Base-by-base conservation (phyloP, 345 rosid genomes). In the Murraya paniculata region DNA sequence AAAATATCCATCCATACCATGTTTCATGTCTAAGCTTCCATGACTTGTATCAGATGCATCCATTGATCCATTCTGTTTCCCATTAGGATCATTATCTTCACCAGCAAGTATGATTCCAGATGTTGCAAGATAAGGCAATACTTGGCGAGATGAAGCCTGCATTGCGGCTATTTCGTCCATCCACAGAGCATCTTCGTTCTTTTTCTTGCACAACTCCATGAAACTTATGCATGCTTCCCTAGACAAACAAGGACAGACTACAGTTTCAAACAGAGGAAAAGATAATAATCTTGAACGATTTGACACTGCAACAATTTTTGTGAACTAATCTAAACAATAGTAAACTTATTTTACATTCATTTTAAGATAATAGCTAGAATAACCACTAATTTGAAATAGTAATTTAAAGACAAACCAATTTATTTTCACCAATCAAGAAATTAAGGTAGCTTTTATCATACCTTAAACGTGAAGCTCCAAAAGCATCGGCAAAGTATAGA, bases 171-270 rank as follows among this genome's bases (percentile, higher is more conserved):
- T 85, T 83, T 96, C 98, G 78, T 92, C 95, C 82, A 92, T 90
- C 99, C 99, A 96, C 64, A 88, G 89, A 74, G 92, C 87, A 82
- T 96, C 99, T 85, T 94, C 94, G 50, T 91, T 94, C 95, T 96
- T 96, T 84, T 88, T 89, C 90, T 92, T 92, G 94, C 99, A 96
- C 78, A 96, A 83, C 55, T 94, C 93, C 81, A 89, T 62, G 85
- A 94, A 96, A 86, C 90, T 90, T 60, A 91, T 64, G 88, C 99
- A 96, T 62, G 99, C 99, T 87, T 92, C 93, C 91, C 98, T 96
- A 81, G 39, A 71, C n/a, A 57, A 77, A 78, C 72, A 45, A 48
- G 50, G 53, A 64, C 16, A 73, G 28, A 57, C 36, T n/a, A 71
- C 9, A 58, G 60, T 57, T 39, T 22, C 30, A 58, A 53, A 36